These are phyloP conservation scores for Orobanche coerulescens DNA, from an alignment of 257 asterid species.

Conservation along the genomic window DNA sequence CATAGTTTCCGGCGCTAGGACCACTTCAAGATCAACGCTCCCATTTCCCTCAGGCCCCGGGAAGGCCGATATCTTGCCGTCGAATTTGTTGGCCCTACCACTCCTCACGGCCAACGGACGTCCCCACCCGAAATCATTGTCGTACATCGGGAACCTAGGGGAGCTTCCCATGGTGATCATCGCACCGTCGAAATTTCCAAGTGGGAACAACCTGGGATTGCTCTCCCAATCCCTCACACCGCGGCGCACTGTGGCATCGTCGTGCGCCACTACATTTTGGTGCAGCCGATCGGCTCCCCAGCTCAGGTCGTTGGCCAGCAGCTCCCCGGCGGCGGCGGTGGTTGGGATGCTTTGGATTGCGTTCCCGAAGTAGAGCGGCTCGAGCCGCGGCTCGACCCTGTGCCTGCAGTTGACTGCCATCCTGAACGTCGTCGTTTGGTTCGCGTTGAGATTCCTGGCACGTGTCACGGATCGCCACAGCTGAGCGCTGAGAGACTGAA, in stretches of 20 bases:
- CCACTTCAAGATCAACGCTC: slow-evolving; percentile 90
- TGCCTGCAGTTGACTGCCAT: slow-evolving; percentile 95
- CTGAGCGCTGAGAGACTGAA: slow-evolving; percentile 75
- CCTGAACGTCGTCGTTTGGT: slow-evolving; percentile 72
- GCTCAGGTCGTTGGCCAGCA: slow-evolving; percentile 41
- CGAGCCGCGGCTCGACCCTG: slow-evolving; percentile 61
- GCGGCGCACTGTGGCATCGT: slow-evolving; percentile 51
- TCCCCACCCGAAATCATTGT: slow-evolving; percentile 96
- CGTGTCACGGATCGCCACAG: slow-evolving; percentile 91
- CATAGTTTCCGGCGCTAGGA: slow-evolving; percentile 74
- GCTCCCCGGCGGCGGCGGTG: slow-evolving; percentile 41
- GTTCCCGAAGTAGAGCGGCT: slow-evolving; percentile 80
- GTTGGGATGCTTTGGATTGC: slow-evolving; percentile 86
- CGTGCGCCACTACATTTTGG: slow-evolving; percentile 66
- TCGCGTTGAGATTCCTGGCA: slow-evolving; percentile 40
- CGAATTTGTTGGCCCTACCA: slow-evolving; percentile 86
- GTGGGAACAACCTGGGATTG: slow-evolving; percentile 72
- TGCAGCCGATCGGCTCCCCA: slow-evolving; percentile 70
- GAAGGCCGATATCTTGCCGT: slow-evolving; percentile 93
- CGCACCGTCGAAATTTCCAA: slow-evolving; percentile 92
- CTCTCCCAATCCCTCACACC: slow-evolving; percentile 83
- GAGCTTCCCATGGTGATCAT: slow-evolving; percentile 98
- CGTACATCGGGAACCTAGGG: slow-evolving; percentile 96
- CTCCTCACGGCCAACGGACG: slow-evolving; percentile 76
- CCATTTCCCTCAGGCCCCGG: slow-evolving; percentile 81